These are phyloP conservation scores for Aspergillus amoenus DNA, from an alignment of 2,329 filamentous ascomycete species.

Conservation along the genomic window DNA sequence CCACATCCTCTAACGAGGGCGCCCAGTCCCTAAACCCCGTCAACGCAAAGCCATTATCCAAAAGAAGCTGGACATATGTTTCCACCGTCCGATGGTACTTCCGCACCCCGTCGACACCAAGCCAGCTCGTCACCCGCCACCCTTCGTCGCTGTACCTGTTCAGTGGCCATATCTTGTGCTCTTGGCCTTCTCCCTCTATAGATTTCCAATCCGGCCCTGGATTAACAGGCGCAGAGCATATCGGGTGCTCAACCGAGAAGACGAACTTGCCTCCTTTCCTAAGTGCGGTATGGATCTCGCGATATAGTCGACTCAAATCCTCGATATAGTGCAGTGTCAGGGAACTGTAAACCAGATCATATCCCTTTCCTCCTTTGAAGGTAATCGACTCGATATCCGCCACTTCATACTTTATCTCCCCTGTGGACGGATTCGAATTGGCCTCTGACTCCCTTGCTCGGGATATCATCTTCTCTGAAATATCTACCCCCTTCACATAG, in stretches of 20 bases:
- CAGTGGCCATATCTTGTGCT: not conserved
- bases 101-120: not conserved
- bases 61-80: not conserved
- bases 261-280: not conserved
- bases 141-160: not conserved
- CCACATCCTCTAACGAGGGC: not conserved
- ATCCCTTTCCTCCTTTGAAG: not conserved
- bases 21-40: not conserved
- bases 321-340: not conserved
- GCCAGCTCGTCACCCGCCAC: not conserved
- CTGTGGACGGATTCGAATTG: not conserved
- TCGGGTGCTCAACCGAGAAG: not conserved
- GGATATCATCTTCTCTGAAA: not conserved
- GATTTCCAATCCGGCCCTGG: too few relatives aligned
- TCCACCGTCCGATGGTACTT: not conserved
- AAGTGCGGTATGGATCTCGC: not conserved
- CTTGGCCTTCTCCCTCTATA: too few relatives aligned
- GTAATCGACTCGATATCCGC: not conserved
- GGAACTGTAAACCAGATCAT: not conserved
- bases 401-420: not conserved
- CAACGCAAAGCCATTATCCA: not conserved
- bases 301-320: not conserved
- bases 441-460: not conserved
- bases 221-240: not conserved
- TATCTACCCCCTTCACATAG: not conserved